phyloP scores from a whole-genome alignment of 179 eudicot species.

The Silene coronaria region DNA sequence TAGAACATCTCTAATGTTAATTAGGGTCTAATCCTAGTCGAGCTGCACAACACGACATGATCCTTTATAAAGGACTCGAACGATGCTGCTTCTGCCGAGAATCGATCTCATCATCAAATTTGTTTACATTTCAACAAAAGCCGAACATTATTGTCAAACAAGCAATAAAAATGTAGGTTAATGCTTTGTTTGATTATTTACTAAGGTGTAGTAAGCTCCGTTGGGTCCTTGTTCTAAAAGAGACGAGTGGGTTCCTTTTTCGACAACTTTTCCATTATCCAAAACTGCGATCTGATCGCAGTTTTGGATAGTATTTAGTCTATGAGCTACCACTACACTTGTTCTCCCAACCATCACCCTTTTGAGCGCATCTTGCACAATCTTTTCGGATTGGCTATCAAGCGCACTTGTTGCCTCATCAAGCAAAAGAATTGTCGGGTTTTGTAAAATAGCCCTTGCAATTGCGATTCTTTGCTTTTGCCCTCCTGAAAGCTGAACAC shows the following conservation, averaged over 20 bases:
- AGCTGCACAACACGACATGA: no score
- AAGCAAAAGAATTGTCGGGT: conserved; percentile 49
- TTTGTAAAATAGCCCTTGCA: conserved; percentile 63
- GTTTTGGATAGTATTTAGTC: conserved; percentile 58
- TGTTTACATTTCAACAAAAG: no score
- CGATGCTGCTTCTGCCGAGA: no score
- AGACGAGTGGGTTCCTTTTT: conserved; percentile 54
- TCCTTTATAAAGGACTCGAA: no score
- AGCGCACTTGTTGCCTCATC: conserved; percentile 84
- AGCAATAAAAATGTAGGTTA: no score
- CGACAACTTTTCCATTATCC: conserved; percentile 61
- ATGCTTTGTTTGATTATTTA: conserved; percentile 50
- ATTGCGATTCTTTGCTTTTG: conserved; percentile 75
- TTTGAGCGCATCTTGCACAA: conserved; percentile 74
- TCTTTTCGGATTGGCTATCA: conserved; percentile 67
- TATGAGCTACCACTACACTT: conserved; percentile 69
- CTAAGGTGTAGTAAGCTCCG: conserved; percentile 57
- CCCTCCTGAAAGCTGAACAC: conserved; percentile 71
- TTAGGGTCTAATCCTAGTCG: no score
- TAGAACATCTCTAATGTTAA: no score
- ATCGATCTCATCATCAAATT: no score
- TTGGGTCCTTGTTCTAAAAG: conserved; percentile 46
- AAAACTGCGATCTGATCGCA: conserved; percentile 58
- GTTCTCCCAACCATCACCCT: conserved; percentile 68
- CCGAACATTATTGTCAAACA: no score